phyloP scores from a whole-genome alignment of 116 monocot species.

The Dioscorea cayenensis region DNA sequence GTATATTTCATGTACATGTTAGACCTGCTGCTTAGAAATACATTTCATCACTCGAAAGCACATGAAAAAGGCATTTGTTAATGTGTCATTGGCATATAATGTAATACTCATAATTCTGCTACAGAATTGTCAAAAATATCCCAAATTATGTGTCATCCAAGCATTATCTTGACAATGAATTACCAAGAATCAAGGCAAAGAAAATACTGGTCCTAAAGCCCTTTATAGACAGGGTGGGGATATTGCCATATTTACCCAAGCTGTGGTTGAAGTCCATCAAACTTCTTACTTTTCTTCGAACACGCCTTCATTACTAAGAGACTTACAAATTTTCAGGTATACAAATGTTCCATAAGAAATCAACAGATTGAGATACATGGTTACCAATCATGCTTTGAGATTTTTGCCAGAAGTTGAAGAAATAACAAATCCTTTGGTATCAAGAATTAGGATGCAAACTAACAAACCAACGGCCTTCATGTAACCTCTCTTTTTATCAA shows the following conservation, averaged over 20 bases:
- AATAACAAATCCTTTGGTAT: constrained; percentile 26
- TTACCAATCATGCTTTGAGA: constrained; percentile 41
- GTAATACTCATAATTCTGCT: no score
- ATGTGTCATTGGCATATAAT: no score
- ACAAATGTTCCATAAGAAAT: constrained; percentile 2
- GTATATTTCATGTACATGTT: no score
- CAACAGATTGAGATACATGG: constrained; percentile 21
- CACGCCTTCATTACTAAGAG: no score
- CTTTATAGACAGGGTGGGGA: constrained; percentile 4
- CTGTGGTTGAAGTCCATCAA: no score
- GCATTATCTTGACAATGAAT: constrained; percentile 3
- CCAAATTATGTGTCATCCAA: not conserved
- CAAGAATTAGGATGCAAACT: constrained; percentile 23
- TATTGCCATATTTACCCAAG: not conserved
- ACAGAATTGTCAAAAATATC: not conserved
- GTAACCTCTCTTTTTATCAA: not conserved
- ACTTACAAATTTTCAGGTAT: constrained; percentile 1
- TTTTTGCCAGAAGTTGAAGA: constrained; percentile 27
- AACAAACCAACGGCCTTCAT: not conserved
- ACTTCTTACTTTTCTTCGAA: no score
- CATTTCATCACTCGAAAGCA: no score
- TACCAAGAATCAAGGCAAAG: constrained; percentile 4
- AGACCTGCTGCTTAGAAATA: no score
- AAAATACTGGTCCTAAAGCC: constrained; percentile 3
- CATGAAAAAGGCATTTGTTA: no score